A percentile compares a stretch with the other conserved stretches of the same genome.
Evolutionary conservation across 306 rosid genomes (phyloP).

Genomic region (Citrullus colocynthis): DNA sequence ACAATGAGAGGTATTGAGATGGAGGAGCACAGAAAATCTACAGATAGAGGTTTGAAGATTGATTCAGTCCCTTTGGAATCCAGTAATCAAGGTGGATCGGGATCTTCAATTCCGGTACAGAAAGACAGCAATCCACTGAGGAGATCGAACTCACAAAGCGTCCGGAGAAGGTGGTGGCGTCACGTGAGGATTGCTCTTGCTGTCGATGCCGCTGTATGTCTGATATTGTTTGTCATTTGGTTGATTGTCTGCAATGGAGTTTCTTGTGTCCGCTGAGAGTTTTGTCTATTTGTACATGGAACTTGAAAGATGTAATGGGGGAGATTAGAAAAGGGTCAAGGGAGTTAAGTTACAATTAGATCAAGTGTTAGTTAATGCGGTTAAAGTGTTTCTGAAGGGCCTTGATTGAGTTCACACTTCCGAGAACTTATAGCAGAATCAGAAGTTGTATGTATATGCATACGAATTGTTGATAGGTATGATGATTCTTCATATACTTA

Average conservation of each 20-base stretch:
- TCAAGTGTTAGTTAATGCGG: no score
- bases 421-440: background rate
- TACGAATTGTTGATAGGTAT: background rate
- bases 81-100: constrained; percentile 38
- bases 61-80: constrained; percentile 43
- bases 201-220: constrained; percentile 68
- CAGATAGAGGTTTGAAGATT: constrained; percentile 46
- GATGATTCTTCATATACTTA: background rate
- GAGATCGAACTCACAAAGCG: constrained; percentile 46
- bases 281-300: background rate
- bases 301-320: background rate
- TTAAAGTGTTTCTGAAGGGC: background rate
- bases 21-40: constrained; percentile 62
- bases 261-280: constrained; percentile 43
- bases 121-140: constrained; percentile 57
- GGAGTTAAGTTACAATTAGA: background rate
- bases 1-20: constrained; percentile 57
- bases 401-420: background rate
- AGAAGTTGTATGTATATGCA: background rate
- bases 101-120: constrained; percentile 39
- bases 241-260: constrained; percentile 45
- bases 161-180: constrained; percentile 71
- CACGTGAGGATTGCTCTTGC: constrained; percentile 82
- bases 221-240: constrained; percentile 60
- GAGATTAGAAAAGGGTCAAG: background rate